Evolutionary conservation across 495 filamentous ascomycete species (phyloP), one percentile per base, ranked within the genome.

Genomic region (Apodospora peruviana): DNA sequence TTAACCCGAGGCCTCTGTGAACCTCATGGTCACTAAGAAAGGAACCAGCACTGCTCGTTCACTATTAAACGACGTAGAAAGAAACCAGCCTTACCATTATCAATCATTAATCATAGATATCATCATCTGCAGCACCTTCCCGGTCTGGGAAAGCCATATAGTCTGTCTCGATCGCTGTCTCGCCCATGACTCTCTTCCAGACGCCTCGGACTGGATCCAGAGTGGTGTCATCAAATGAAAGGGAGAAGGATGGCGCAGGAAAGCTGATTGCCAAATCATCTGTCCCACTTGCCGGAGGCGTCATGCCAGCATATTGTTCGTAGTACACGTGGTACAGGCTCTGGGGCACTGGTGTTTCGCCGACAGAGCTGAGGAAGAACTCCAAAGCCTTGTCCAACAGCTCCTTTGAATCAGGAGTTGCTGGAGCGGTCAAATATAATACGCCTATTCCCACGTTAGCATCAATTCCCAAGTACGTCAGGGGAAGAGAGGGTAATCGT

Each of bases 71-170:
- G n/a, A n/a, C n/a, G n/a, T n/a, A n/a, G n/a, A n/a, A n/a, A n/a
- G n/a, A n/a, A n/a, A n/a, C n/a, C n/a, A n/a, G n/a, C n/a, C n/a
- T n/a, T n/a, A n/a, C n/a, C n/a, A n/a, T n/a, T 43, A 55, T 60
- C 35, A 64, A 7, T 32, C 46, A 55, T 60, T 36, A 64, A 40
- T 66, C 53, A 42, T 69, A 68, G 23, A 56, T 46, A 20, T 75
- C 74, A 45, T 76, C 78, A 36, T 73, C 68, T 50, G 56, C 63
- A 5, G 66, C 58, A 16, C 66, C 73, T 47, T 79, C 69, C 21
- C 81, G 69, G 19, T 82, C 76, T 14, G 73, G 62, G 46, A 85
- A 85, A 21, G 67, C 66, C 85, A 93, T 87, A 57, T 89, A 93
- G 20, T 65, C 59, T 20, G 56, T 49, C 19, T 64, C 65, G 16